Conservation (phyloP, 2,329 filamentous ascomycete genomes). For the Sporothrix globosa region DNA sequence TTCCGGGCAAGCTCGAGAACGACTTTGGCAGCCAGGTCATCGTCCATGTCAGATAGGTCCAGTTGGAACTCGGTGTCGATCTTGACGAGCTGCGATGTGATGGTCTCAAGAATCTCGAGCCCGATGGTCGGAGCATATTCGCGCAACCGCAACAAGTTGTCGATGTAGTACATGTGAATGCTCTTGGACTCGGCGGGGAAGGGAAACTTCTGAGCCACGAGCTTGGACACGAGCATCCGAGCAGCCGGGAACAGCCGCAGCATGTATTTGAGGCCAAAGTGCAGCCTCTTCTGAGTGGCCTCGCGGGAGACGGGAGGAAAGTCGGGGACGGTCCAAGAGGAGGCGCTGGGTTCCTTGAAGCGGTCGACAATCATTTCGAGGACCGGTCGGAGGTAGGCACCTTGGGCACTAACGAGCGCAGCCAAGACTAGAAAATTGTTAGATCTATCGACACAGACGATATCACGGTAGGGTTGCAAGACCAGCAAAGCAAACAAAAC, state of each 20-base stretch:
- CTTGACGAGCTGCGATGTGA: constrained; percentile 85
- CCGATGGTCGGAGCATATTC: constrained; percentile 77
- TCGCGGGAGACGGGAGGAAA: constrained; percentile 64
- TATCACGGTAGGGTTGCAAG: not conserved
- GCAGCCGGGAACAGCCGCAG: constrained; percentile 81
- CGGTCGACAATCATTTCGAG: constrained; percentile 72
- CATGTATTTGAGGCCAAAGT: constrained; percentile 74
- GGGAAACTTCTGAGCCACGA: constrained; percentile 72
- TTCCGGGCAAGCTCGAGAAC: constrained; percentile 54
- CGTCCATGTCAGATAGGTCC: constrained; percentile 89
- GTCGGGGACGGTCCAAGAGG: constrained; percentile 54
- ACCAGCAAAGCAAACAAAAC: constrained; percentile 1
- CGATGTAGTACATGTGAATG: constrained; percentile 83
- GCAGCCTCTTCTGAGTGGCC: constrained; percentile 72
- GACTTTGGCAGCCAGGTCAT: constrained; percentile 77
- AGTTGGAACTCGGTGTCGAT: constrained; percentile 95
- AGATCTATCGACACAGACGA: not conserved
- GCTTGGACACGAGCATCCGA: constrained; percentile 67
- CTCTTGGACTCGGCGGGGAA: constrained; percentile 75
- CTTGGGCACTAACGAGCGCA: constrained; percentile 79
- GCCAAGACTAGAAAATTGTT: constrained; percentile 62
- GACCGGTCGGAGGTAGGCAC: constrained; percentile 58
- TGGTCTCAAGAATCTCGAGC: constrained; percentile 77
- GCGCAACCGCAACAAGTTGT: constrained; percentile 77
- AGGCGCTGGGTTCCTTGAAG: constrained; percentile 61